phyloP scores from a whole-genome alignment of 1,139 yeast genomes.

The Zygotorulaspora mrakii region DNA sequence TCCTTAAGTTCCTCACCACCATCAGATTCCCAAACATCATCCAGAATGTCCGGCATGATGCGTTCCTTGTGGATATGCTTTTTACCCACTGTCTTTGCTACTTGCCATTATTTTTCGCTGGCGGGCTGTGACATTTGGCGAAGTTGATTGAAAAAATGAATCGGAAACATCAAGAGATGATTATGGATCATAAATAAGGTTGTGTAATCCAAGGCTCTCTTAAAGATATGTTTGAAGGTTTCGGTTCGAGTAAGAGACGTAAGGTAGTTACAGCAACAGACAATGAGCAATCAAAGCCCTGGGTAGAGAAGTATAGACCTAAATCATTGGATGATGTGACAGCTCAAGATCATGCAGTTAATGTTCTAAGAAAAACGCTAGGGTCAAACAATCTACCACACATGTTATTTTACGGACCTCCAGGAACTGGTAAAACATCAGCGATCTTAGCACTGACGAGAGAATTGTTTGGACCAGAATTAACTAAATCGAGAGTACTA shows the following conservation, averaged over 20 bases:
- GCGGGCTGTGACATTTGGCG: not conserved
- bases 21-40: conserved; percentile 35
- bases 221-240: conserved; percentile 21
- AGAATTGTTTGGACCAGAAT: conserved; percentile 70
- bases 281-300: conserved; percentile 33
- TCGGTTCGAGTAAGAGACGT: conserved; percentile 28
- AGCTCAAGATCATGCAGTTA: conserved; percentile 87
- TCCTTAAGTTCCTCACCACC: conserved; percentile 13
- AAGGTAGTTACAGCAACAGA: conserved; percentile 21
- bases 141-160: not conserved
- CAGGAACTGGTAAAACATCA: conserved; percentile 96
- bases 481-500: conserved; percentile 72
- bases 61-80: not conserved
- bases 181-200: not conserved
- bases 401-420: conserved; percentile 95
- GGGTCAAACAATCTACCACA: conserved; percentile 85
- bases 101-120: not conserved
- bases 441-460: conserved; percentile 85
- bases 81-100: not conserved
- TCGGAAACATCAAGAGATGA: not conserved
- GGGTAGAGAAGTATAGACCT: conserved; percentile 50
- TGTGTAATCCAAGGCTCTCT: not conserved
- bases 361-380: conserved; percentile 75
- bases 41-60: conserved; percentile 14
- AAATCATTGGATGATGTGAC: conserved; percentile 78